Base-by-base conservation (phyloP, 129 eudicot genomes). In the Pulicaria dysenterica region DNA sequence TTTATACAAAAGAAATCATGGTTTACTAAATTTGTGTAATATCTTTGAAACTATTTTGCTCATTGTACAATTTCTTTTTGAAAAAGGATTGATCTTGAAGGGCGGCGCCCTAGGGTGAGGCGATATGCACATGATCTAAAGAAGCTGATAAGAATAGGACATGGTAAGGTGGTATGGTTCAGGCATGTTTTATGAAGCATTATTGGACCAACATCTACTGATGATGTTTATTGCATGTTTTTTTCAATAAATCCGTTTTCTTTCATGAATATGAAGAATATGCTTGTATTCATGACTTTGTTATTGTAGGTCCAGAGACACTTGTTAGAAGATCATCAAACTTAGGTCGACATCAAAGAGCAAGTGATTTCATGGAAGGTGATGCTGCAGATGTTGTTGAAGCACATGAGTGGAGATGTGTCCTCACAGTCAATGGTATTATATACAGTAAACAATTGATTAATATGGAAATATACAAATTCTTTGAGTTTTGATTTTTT, bases 351-450 rank as follows among this genome's bases (percentile, higher is more conserved):
- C 73, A 64, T 69, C 75, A 38, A 2, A 62, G 72, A 50, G 6
- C 89, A 34, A 70, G 72, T 60, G 87, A 80, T 41, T 79, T 80
- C 71, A 73, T 73, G 60, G 96, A 86, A 64, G 89, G 79, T 70
- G 96, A 92, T 69, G 92, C 87, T 67, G 85, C 85, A 4, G 95
- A 94, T 94, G 98, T 62, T 60, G 79, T 94, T 44, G 96, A 94
- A 79, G 95, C 85, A 57, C 91, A 90, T 74, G 89, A 84, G 45
- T 94, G 98, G 98, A 94, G 77, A 81, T 94, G 98, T 79, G 88
- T 89, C 15, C 88, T 93, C 34, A 90, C 93, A 47, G 41, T 88
- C 67, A 86, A 81, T 69, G 98, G 98, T 94, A 82, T 37, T 44
- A 69, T 24, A 24, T 24, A 24, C 2, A 24, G 31, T 24, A 24